Evolutionary conservation across 2,329 filamentous ascomycete species (phyloP).

Genomic region (Aspergillus sp.): DNA sequence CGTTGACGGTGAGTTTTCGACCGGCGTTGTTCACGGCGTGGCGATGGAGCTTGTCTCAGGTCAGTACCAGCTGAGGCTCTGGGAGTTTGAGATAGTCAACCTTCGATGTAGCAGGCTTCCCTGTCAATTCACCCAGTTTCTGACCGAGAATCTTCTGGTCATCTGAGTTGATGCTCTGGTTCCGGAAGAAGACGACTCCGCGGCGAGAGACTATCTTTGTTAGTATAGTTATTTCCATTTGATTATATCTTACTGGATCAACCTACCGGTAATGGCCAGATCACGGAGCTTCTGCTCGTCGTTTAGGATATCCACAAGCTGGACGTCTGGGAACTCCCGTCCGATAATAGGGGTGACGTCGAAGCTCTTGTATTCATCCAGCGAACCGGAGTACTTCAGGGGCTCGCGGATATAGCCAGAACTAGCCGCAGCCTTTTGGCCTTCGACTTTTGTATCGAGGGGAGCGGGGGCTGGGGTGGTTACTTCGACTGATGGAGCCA

Average conservation of each 20-base stretch:
- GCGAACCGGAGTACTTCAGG: slow-evolving; percentile 25
- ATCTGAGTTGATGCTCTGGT: slow-evolving; percentile 60
- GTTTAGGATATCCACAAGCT: slow-evolving; percentile 54
- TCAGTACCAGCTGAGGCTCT: no score
- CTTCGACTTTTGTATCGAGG: neutral
- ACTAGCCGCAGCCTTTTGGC: neutral
- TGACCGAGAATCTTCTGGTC: slow-evolving; percentile 66
- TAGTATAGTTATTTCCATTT: no score
- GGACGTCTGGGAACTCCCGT: slow-evolving; percentile 41
- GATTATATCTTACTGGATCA: no score
- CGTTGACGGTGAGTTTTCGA: neutral
- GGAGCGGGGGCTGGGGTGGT: neutral
- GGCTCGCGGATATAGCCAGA: neutral
- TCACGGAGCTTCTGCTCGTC: slow-evolving; percentile 65
- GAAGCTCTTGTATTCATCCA: slow-evolving; percentile 43
- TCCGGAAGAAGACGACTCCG: slow-evolving; percentile 67
- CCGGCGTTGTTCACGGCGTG: slow-evolving; percentile 1
- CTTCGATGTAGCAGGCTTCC: slow-evolving; percentile 57
- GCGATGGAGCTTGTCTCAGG: neutral
- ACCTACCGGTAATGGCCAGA: slow-evolving; percentile 64
- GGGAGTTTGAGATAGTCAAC: neutral
- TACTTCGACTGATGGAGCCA: neutral
- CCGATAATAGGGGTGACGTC: slow-evolving; percentile 46
- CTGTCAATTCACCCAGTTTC: slow-evolving; percentile 59
- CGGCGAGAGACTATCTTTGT: slow-evolving; percentile 59